These are phyloP conservation scores for Acanthamoeba comandoni DNA, from an alignment of 208 protist genomes.

Conservation along the genomic window DNA sequence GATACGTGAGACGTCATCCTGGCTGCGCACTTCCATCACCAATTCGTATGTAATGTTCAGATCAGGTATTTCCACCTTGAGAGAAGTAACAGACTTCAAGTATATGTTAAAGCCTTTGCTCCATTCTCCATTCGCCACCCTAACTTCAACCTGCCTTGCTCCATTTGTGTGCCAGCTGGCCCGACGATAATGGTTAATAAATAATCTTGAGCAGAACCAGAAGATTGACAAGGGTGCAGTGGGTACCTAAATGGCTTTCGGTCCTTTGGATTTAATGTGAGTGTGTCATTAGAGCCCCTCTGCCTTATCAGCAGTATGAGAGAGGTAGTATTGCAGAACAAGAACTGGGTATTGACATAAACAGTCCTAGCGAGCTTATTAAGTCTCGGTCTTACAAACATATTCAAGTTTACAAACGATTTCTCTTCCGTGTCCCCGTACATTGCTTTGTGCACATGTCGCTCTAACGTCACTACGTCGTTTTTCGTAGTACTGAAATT, in stretches of 20 bases:
- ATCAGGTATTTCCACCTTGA: slow-evolving; percentile 10
- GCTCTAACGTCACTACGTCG: neutral
- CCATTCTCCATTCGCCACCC: slow-evolving; percentile 52
- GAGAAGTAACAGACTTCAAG: neutral
- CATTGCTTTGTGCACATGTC: slow-evolving; percentile 1
- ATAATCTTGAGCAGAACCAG: no score
- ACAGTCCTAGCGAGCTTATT: slow-evolving; percentile 49
- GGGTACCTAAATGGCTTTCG: neutral
- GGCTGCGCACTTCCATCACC: slow-evolving; percentile 53
- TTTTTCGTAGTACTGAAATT: neutral
- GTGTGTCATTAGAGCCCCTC: neutral
- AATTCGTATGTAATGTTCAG: slow-evolving; percentile 33
- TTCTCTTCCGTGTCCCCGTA: neutral
- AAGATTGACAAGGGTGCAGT: no score
- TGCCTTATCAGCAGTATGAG: slow-evolving; percentile 38
- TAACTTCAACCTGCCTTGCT: slow-evolving; percentile 48
- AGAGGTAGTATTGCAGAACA: slow-evolving; percentile 32
- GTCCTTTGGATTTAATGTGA: slow-evolving; percentile 34
- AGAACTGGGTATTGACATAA: slow-evolving; percentile 71
- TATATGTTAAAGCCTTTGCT: slow-evolving; percentile 13
- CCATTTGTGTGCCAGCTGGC: slow-evolving; percentile 39
- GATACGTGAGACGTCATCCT: slow-evolving; percentile 42
- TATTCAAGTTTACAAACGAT: slow-evolving; percentile 57
- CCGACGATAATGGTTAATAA: no score
- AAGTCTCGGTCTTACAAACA: slow-evolving; percentile 28